Conservation (phyloP, 2,329 filamentous ascomycete species). For the Pseudogymnoascus sp. region DNA sequence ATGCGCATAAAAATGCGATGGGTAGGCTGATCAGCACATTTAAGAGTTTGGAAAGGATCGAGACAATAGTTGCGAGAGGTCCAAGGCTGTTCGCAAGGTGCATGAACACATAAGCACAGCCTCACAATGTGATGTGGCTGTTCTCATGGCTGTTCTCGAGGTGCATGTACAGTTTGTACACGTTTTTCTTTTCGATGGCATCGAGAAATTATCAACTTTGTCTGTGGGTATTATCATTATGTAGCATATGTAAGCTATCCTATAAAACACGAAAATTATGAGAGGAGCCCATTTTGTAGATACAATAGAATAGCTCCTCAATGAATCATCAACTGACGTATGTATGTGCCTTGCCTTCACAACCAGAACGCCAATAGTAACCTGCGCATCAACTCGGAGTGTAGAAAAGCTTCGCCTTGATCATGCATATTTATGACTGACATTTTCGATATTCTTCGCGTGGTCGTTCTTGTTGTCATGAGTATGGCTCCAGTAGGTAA, state of each 20-base stretch:
- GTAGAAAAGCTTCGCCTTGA: neutral
- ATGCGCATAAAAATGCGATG: neutral
- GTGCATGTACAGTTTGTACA: neutral
- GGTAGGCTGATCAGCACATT: neutral
- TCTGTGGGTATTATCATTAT: neutral
- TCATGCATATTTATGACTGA: neutral
- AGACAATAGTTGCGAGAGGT: neutral
- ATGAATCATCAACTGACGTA: neutral
- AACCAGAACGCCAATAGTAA: neutral
- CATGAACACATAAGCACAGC: neutral
- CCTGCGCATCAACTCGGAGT: neutral
- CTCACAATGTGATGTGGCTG: neutral
- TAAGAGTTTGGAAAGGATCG: neutral
- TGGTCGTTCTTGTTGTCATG: neutral
- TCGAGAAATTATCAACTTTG: neutral
- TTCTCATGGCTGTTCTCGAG: neutral
- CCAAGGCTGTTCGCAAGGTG: neutral
- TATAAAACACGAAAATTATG: too few relatives aligned
- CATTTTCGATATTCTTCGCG: neutral
- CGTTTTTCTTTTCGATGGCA: neutral
- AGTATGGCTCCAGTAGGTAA: conserved; percentile 2
- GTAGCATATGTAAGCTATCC: too few relatives aligned
- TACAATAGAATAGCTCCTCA: neutral
- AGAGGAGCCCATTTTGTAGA: neutral
- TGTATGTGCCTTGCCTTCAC: neutral